phyloP scores from a whole-genome alignment of 2,329 filamentous ascomycete genomes.

The Sporothrix phasma region DNA sequence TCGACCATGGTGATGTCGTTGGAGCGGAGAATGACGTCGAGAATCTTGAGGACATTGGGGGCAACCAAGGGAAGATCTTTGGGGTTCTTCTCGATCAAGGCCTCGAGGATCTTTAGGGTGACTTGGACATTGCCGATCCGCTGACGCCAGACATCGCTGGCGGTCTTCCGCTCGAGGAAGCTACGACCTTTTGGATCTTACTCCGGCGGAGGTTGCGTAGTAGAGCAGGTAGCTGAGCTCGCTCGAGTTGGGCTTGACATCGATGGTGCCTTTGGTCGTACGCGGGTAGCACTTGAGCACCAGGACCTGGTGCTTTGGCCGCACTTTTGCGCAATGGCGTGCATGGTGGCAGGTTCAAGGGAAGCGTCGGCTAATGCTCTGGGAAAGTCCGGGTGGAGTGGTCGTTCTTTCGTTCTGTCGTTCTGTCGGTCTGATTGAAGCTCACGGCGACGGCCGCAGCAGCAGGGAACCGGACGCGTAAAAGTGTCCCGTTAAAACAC shows the following conservation, averaged over 20 bases:
- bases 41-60: slow-evolving; percentile 70
- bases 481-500: neutral
- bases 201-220: slow-evolving; percentile 91
- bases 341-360: slow-evolving; percentile 37
- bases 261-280: slow-evolving; percentile 80
- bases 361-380: neutral
- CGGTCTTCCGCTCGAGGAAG: slow-evolving; percentile 90
- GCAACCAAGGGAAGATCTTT: slow-evolving; percentile 87
- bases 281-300: slow-evolving; percentile 94
- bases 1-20: slow-evolving; percentile 89
- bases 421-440: neutral
- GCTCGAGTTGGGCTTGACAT: slow-evolving; percentile 91
- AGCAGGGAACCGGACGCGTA: neutral
- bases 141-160: slow-evolving; percentile 79
- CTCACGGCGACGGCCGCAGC: neutral
- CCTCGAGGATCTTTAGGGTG: slow-evolving; percentile 82
- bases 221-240: slow-evolving; percentile 95
- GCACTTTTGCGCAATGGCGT: slow-evolving; percentile 56
- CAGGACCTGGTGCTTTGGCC: slow-evolving; percentile 93
- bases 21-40: slow-evolving; percentile 72
- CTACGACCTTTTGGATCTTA: slow-evolving; percentile 91
- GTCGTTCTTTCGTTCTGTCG: no score
- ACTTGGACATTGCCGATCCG: slow-evolving; percentile 91
- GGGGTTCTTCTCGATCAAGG: slow-evolving; percentile 85
- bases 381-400: neutral